Evolutionary conservation across 805 yeast genomes (phyloP).

Genomic region (Zygosaccharomyces bisporus): DNA sequence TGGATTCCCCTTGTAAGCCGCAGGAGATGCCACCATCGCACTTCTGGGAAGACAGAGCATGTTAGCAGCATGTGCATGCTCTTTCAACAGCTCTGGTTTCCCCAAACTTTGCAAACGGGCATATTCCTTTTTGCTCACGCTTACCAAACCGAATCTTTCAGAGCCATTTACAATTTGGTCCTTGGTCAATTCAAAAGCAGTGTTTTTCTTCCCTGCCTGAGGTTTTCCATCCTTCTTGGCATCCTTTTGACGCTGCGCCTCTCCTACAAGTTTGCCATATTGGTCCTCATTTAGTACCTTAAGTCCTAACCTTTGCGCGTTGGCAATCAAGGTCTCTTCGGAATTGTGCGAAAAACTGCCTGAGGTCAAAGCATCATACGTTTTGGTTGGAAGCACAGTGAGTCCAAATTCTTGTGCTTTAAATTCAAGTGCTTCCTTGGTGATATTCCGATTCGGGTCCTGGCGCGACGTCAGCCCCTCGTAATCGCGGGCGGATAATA

Average conservation of each 20-base stretch:
- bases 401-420: constrained; percentile 1
- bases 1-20: constrained; percentile 51
- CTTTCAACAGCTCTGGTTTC: constrained; percentile 32
- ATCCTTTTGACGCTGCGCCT: constrained; percentile 15
- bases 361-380: neutral
- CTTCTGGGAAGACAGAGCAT: constrained; percentile 53
- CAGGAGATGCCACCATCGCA: constrained; percentile 62
- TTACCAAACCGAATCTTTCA: constrained; percentile 17
- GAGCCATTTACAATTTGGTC: constrained; percentile 1
- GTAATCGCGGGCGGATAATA: constrained; percentile 4
- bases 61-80: constrained; percentile 45
- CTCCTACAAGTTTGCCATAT: neutral
- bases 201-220: neutral
- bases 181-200: neutral
- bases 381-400: neutral
- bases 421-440: neutral
- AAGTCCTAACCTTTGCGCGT: constrained; percentile 5
- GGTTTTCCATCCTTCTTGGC: constrained; percentile 1
- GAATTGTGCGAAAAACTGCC: neutral
- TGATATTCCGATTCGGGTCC: neutral
- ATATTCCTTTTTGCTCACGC: constrained; percentile 17
- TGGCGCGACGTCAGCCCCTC: neutral
- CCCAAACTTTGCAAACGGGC: constrained; percentile 6
- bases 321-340: neutral
- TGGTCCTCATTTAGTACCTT: neutral